Conservation (phyloP, 1,284 basidiomycete genomes). For the Cryptococcus maquisensis region DNA sequence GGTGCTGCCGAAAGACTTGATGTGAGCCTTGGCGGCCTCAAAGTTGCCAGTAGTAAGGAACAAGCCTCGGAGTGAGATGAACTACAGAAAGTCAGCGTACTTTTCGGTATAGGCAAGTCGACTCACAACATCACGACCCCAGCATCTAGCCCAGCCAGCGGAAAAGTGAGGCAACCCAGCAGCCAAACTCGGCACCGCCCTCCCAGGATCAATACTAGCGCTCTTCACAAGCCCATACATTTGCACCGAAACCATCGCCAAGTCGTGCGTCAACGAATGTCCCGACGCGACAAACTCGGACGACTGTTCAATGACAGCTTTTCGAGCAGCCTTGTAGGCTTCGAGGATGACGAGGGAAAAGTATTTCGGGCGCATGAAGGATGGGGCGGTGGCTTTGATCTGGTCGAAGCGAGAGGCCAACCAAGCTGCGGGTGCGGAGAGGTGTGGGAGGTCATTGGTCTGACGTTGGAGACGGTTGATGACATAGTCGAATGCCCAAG, state of each 20-base stretch:
- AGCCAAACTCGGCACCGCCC: conserved; percentile 72
- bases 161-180: conserved; percentile 94
- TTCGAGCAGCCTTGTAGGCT: conserved; percentile 82
- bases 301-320: conserved; percentile 73
- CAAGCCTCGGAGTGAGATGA: conserved; percentile 85
- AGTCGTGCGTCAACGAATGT: conserved; percentile 80
- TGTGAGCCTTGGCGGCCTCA: conserved; percentile 76
- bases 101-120: background rate
- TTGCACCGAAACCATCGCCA: conserved; percentile 80
- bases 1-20: conserved; percentile 81
- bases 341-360: conserved; percentile 84
- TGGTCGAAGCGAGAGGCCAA: conserved; percentile 75
- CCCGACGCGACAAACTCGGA: conserved; percentile 79
- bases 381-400: conserved; percentile 67
- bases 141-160: conserved; percentile 84
- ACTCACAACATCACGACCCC: conserved; percentile 81
- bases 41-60: conserved; percentile 90
- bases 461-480: conserved; percentile 68
- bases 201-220: conserved; percentile 67
- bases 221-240: conserved; percentile 87
- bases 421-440: conserved; percentile 71
- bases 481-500: conserved; percentile 86
- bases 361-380: conserved; percentile 87
- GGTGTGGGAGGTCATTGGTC: conserved; percentile 60
- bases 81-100: conserved; percentile 41